A percentile compares a stretch with the other conserved stretches of the same genome.
These are phyloP conservation scores for Sclerotinia borealis DNA, from an alignment of 2,329 filamentous ascomycete species.

Conservation along the genomic window DNA sequence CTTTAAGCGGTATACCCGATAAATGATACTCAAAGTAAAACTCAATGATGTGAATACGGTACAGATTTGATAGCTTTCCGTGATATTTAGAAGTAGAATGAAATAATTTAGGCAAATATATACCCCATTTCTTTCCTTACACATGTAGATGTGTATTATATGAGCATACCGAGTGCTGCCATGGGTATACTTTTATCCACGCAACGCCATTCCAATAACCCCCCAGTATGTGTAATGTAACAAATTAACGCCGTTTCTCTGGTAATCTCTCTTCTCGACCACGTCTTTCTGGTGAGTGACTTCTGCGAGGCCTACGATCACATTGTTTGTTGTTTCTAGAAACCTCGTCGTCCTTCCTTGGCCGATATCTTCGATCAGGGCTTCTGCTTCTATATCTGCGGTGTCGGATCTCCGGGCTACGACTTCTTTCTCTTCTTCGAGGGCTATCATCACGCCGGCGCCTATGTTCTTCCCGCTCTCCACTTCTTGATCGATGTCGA, in stretches of 20 bases:
- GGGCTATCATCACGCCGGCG: slow-evolving; percentile 23
- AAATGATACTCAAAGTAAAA: background rate
- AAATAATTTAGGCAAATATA: background rate
- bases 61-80: background rate
- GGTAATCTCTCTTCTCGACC: slow-evolving; percentile 1
- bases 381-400: slow-evolving; percentile 28
- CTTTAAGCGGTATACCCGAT: background rate
- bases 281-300: slow-evolving; percentile 17
- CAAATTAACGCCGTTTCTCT: slow-evolving; percentile 2
- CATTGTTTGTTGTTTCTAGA: background rate
- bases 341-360: slow-evolving; percentile 23
- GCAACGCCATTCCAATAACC: background rate
- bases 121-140: background rate
- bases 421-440: slow-evolving; percentile 25
- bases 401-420: slow-evolving; percentile 24
- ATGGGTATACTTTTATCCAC: background rate
- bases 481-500: slow-evolving; percentile 26
- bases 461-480: slow-evolving; percentile 23
- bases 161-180: background rate
- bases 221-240: background rate
- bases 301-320: slow-evolving; percentile 17
- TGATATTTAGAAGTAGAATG: background rate
- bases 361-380: slow-evolving; percentile 25
- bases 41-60: background rate
- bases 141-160: background rate